phyloP scores from a whole-genome alignment of 176 grass and related monocot genomes.

The Miscanthus lutarioriparius region DNA sequence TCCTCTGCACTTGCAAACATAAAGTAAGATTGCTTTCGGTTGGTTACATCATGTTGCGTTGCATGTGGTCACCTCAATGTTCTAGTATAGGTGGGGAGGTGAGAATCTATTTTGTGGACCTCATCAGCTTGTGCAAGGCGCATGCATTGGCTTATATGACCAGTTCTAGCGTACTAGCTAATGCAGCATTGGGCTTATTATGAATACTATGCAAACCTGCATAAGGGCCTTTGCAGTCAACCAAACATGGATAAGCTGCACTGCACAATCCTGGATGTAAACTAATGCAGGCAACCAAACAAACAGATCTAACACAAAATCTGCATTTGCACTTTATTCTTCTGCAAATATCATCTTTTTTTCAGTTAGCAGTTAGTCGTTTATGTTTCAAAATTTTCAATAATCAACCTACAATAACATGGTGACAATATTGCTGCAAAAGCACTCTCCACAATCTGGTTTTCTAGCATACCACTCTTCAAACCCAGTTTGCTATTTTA shows the following conservation, averaged over 20 bases:
- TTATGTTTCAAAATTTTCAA: not conserved
- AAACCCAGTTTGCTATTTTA: too few species aligned
- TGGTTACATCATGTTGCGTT: not conserved
- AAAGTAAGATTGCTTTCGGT: not conserved
- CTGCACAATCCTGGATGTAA: not conserved
- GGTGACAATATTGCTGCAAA: not conserved
- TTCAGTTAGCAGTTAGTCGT: not conserved
- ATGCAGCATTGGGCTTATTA: not conserved
- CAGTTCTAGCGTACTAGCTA: not conserved
- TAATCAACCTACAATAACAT: not conserved
- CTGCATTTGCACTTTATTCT: constrained; percentile 9
- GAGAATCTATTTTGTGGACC: not conserved
- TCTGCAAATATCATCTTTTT: constrained; percentile 2
- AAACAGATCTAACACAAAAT: not conserved
- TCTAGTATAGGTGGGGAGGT: not conserved
- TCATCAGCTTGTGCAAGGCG: not conserved
- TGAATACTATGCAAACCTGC: not conserved
- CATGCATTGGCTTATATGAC: not conserved
- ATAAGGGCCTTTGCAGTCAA: too few species aligned
- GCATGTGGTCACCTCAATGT: not conserved
- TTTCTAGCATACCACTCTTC: not conserved
- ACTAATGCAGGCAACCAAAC: not conserved
- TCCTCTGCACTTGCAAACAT: not conserved
- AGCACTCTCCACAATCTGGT: not conserved
- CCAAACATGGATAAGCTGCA: not conserved